Base-by-base conservation (phyloP, 441 rosid genomes). In the Erodium trifolium region DNA sequence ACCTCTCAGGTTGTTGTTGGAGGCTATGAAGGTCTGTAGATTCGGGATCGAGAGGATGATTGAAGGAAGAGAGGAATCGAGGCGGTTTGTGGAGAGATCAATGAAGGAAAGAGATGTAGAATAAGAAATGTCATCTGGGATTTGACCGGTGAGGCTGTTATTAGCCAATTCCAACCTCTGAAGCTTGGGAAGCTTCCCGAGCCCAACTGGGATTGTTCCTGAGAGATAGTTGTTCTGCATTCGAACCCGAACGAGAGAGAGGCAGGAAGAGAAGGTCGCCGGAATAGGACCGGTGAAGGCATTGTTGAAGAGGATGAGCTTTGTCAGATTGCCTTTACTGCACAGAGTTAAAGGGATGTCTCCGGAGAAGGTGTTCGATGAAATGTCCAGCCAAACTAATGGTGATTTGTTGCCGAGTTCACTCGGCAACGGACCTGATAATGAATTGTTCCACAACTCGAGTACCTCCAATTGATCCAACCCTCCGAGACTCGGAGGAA, bases 251-350 rank as follows among this genome's bases (percentile, higher is more conserved):
- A 92, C 87, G 11, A 93, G 81, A 0, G 91, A 86, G 4, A 19
- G 53, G 39, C 97, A 93, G 19, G 80, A 75, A 0, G 90, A 77
- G 29, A 91, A 68, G 69, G 84, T 81, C 1, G 62, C 13, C 1
- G 95, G 95, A 70, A 91, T 83, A n/a, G 82, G 76, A 73, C 99
- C 97, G 4, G 95, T 78, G 81, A 93, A 85, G 63, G 76, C 80
- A 73, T 93, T 93, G 82, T 85, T 89, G 90, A 93, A 93, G 64
- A 89, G 72, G 68, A 89, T 91, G 81, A 93, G 93, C 83, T 93
- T 91, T 13, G 87, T 88, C 74, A 93, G 95, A 74, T 82, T 89
- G 51, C 96, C 91, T 49, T 78, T 71, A 79, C 76, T 75, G 83
- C 99, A 93, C 65, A 91, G 68, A 14, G 79, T 77, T 4, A 71